These are phyloP conservation scores for Geranomyces variabilis DNA, from an alignment of 192 early-diverging fungal species.

Conservation along the genomic window DNA sequence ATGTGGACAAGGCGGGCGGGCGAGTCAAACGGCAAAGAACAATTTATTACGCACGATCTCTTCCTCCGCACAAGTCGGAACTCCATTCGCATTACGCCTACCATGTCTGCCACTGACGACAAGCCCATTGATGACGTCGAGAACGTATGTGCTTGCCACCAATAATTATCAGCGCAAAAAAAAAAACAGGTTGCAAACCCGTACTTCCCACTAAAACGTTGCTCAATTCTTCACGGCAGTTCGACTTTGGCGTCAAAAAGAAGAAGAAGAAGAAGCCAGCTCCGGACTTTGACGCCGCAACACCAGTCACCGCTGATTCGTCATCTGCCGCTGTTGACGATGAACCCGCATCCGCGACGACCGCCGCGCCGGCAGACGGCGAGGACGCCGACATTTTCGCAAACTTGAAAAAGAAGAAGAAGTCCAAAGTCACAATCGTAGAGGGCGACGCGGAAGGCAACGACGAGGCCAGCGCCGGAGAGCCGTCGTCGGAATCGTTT, in stretches of 20 bases:
- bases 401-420: constrained; percentile 89
- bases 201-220: too few species aligned
- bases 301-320: not conserved
- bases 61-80: too few species aligned
- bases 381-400: constrained; percentile 62
- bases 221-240: not conserved
- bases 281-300: constrained; percentile 28
- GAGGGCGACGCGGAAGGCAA: constrained; percentile 44
- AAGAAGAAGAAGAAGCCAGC: constrained; percentile 47
- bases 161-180: too few species aligned
- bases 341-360: not conserved
- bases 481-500: constrained; percentile 40
- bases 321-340: too few species aligned
- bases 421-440: constrained; percentile 55
- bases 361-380: constrained; percentile 9
- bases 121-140: constrained; percentile 6
- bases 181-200: too few species aligned
- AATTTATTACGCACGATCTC: too few species aligned
- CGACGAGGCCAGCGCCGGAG: constrained; percentile 37
- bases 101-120: constrained; percentile 1
- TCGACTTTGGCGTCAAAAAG: constrained; percentile 38
- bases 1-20: too few species aligned
- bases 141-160: not conserved
- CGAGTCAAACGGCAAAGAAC: too few species aligned
- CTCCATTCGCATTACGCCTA: not conserved